Evolutionary conservation across 2,329 filamentous ascomycete genomes (phyloP), one percentile per base, ranked within the genome.

Genomic region (Mycosphaerella arachidis): DNA sequence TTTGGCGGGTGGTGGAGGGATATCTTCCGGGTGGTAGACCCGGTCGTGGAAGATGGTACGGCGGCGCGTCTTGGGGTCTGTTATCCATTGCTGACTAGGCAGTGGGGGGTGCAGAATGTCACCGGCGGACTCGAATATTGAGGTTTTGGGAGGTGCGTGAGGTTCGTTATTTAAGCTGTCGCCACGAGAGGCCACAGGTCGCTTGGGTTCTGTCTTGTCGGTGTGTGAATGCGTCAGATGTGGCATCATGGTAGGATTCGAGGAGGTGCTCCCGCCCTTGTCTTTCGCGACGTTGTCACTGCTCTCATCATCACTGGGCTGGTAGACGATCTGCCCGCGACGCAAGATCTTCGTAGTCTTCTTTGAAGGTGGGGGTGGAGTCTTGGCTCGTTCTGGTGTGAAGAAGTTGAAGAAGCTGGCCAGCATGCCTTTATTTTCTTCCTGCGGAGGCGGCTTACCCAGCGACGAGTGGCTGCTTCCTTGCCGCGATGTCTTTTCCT

Each of bases 41-140:
- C 94, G 88, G 73, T 99, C 94, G 74, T 99, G 94, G 75, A 97
- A 97, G 61, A 99, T 99, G 1, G 93, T 93, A 51, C 91, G 85
- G 0, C 91, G 86, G 16, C 94, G 87, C 54, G 85, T 88, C 1
- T 87, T 82, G 7, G 94, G 93, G 67, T 97, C 89, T 55, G 92
- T 84, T 40, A 99, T 80, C 74, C 91, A 99, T 48, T 92, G 87
- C 3, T 85, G 80, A 0, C 89, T 84, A 16, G 94, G 93, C 35
- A 97, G 77, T 52, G 92, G 93, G 5, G 94, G 94, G 72, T 93
- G 95, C 45, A 99, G 83, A 3, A 99, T 78, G 73, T 99, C 93
- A 10, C 92, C 91, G 0, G 94, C 94, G 4, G 93, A 92, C 76
- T 99, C 94, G 61, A 99, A 96, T 63, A 99, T 89, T 0, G 91